A percentile compares a stretch with the other conserved stretches of the same genome.
Conservation (phyloP, 257 asterid genomes). For the Solanum appendiculatum region DNA sequence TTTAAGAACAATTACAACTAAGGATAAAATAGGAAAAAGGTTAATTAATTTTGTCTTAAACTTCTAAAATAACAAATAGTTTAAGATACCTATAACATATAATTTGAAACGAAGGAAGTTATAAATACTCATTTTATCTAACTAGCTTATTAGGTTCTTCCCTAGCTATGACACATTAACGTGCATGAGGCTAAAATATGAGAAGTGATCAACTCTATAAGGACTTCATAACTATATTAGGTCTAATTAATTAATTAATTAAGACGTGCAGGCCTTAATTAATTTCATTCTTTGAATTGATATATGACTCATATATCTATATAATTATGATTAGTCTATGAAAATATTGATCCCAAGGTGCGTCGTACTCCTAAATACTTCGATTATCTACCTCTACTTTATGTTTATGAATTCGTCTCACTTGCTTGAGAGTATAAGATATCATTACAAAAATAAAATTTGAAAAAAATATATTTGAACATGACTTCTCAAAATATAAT, state of each 20-base stretch:
- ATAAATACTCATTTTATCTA: not conserved
- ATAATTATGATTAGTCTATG: too few species aligned
- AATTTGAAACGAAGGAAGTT: not conserved
- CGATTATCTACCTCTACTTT: not conserved
- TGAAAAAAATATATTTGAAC: too few species aligned
- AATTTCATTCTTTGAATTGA: not conserved
- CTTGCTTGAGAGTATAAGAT: not conserved
- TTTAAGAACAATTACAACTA: not conserved
- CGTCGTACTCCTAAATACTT: not conserved
- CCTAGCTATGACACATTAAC: not conserved
- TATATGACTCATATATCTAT: too few species aligned
- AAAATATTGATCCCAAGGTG: not conserved
- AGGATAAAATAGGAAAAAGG: not conserved
- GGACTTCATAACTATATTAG: not conserved
- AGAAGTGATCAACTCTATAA: not conserved
- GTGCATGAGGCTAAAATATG: not conserved
- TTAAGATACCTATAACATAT: rapidly evolving
- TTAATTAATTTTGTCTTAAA: not conserved
- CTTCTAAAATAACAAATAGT: not conserved
- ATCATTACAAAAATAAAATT: not conserved
- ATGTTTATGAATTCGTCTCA: not conserved
- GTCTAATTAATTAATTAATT: not conserved
- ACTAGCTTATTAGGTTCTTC: not conserved
- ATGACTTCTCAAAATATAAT: too few species aligned
- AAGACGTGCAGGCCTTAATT: not conserved